Base-by-base conservation (phyloP, 1,284 basidiomycete species). In the Cutaneotrichosporon dermatis region DNA sequence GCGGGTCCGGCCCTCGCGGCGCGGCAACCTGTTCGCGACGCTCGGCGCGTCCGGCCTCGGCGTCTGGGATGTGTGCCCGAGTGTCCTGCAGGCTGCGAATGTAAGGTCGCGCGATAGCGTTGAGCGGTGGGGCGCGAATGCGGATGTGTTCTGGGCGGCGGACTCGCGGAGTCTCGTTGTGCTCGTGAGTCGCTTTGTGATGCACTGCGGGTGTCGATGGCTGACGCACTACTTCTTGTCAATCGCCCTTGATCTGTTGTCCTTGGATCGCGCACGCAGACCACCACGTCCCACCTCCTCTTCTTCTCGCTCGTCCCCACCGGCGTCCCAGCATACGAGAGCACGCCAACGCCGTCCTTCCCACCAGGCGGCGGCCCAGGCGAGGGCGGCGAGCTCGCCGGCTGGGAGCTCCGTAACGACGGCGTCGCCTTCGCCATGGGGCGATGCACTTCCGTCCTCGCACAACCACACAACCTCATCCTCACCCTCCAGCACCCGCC, bases 11-110 rank as follows among this genome's bases (percentile, higher is more conserved):
- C 80, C 86, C 4, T 90, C 86, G 69, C 84, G 86, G 37, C 83
- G 86, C 63, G 91, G 85, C 73, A 86, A 87, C 45, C 81, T 92
- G 51, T 92, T 93, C 73, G 89, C 86, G 66, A 82, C 85, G 7
- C 78, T 92, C 51, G 86, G 89, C 6, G 82, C 80, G 65, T 83
- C 81, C 68, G 83, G 84, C 4, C 74, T 94, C 39, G 82, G 86
- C 3, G 81, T 92, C 43, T 94, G 91, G 91, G 85, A 88, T 74
- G 87, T 90, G 61, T 82, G 90, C 75, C 92, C 92, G 1, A 85
- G 88, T 34, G 86, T 88, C 25, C 81, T 89, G 10, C 79, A 94
- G 63, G 86, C 89, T 12, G 83, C 86, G 64, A 81, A 92, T 25
- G 82, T 85, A 36, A 84, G 92, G 51, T 88, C 88, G n/a, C 77